phyloP scores from a whole-genome alignment of 2,329 filamentous ascomycete genomes.

The Daldinia eschscholtzii region DNA sequence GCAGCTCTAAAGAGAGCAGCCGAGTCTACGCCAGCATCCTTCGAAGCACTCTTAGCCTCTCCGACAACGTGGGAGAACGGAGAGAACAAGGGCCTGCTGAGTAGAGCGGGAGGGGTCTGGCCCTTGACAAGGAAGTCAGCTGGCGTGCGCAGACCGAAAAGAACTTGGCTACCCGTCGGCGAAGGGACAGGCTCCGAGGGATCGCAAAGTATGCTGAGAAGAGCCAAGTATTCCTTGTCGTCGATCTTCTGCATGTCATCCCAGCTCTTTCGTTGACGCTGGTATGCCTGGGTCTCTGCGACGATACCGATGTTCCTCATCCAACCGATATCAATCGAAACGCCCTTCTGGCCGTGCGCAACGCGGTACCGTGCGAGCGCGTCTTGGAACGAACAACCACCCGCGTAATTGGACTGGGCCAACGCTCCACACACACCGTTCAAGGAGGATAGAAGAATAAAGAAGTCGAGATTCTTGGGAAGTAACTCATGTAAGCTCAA shows the following conservation, averaged over 20 bases:
- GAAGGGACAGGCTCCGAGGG: conserved; percentile 31
- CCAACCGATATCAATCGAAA: conserved; percentile 48
- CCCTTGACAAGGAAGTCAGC: conserved; percentile 35
- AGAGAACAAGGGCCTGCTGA: conserved; percentile 35
- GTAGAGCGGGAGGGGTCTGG: conserved; percentile 19
- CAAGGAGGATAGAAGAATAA: conserved; percentile 49
- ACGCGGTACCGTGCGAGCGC: conserved; percentile 45
- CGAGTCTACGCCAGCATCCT: conserved; percentile 24
- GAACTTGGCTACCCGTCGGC: conserved; percentile 32
- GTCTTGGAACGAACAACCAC: conserved; percentile 48
- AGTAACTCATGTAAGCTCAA: conserved; percentile 45
- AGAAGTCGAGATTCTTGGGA: conserved; percentile 47
- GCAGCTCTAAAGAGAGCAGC: conserved; percentile 29
- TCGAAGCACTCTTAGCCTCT: conserved; percentile 21
- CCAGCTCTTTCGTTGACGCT: conserved; percentile 29
- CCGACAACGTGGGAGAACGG: conserved; percentile 34
- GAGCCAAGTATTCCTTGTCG: conserved; percentile 43
- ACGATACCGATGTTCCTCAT: conserved; percentile 49
- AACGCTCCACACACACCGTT: conserved; percentile 44
- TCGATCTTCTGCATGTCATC: conserved; percentile 45
- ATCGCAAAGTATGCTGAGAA: conserved; percentile 46
- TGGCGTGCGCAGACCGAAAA: conserved; percentile 38
- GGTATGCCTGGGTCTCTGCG: conserved; percentile 43
- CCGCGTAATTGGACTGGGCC: conserved; percentile 48
- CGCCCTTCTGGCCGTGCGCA: conserved; percentile 40